Conservation (phyloP, 192 early-diverging fungal species). For the Bifiguratus adelaidae region DNA sequence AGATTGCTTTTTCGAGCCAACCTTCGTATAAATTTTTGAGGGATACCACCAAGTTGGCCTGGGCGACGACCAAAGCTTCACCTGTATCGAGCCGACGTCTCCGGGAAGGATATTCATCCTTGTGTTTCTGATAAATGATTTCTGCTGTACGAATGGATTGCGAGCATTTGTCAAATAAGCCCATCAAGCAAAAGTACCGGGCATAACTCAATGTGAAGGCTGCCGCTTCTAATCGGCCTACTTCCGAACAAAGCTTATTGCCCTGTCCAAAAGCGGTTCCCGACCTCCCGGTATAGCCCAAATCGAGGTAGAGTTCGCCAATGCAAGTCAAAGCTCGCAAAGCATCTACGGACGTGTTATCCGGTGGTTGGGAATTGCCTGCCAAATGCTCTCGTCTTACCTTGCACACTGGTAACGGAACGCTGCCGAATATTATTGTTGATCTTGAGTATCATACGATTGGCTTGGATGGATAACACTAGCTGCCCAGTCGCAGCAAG, state of each 20-base stretch:
- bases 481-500: slow-evolving; percentile 45
- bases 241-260: slow-evolving; percentile 15
- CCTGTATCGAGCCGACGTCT: not conserved
- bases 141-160: too few relatives aligned
- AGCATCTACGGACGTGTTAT: too few relatives aligned
- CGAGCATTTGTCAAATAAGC: slow-evolving; percentile 45
- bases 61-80: not conserved
- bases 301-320: slow-evolving; percentile 36
- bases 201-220: slow-evolving; percentile 47
- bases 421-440: too few relatives aligned
- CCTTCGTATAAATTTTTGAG: too few relatives aligned
- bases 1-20: too few relatives aligned
- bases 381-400: too few relatives aligned
- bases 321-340: slow-evolving; percentile 34
- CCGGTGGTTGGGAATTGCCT: too few relatives aligned
- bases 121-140: slow-evolving; percentile 10
- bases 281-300: slow-evolving; percentile 72
- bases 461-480: slow-evolving; percentile 37
- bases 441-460: slow-evolving; percentile 43
- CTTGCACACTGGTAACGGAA: too few relatives aligned
- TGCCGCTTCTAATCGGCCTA: slow-evolving; percentile 16
- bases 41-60: too few relatives aligned
- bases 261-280: slow-evolving; percentile 39
- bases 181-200: slow-evolving; percentile 44
- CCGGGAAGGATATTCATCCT: not conserved